Conservation (phyloP, 768 basidiomycete genomes). For the Leccinum ochraceum region DNA sequence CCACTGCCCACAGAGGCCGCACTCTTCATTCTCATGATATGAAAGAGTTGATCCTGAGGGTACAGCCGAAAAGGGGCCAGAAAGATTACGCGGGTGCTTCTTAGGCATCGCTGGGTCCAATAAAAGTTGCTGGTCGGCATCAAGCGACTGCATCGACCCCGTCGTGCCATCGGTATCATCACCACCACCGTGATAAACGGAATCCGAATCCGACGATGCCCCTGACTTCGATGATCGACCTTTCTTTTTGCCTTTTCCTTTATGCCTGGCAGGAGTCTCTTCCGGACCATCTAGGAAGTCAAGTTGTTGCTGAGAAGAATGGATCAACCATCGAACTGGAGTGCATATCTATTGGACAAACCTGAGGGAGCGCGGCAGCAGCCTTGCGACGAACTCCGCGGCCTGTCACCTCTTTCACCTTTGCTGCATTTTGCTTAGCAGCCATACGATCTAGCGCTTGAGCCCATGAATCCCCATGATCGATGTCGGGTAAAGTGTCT, state of each 20-base stretch:
- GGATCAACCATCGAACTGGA: slow-evolving; percentile 2
- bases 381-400: slow-evolving; percentile 77
- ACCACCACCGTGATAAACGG: slow-evolving; percentile 16
- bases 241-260: slow-evolving; percentile 38
- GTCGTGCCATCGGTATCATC: slow-evolving; percentile 28
- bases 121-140: slow-evolving; percentile 8
- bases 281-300: slow-evolving; percentile 35
- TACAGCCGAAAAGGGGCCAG: slow-evolving; percentile 2
- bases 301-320: slow-evolving; percentile 28
- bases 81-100: slow-evolving; percentile 6
- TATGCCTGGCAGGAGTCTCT: slow-evolving; percentile 41
- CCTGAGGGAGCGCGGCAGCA: slow-evolving; percentile 47
- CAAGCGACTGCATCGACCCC: slow-evolving; percentile 20
- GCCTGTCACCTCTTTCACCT: slow-evolving; percentile 59
- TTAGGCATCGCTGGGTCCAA: neutral
- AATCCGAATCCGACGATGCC: slow-evolving; percentile 43
- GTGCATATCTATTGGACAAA: slow-evolving; percentile 14
- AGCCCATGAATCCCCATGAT: slow-evolving; percentile 80
- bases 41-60: slow-evolving; percentile 6
- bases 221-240: slow-evolving; percentile 31
- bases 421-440: slow-evolving; percentile 40
- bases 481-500: slow-evolving; percentile 47
- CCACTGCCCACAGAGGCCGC: slow-evolving; percentile 60
- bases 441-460: slow-evolving; percentile 57
- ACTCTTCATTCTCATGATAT: slow-evolving; percentile 30